Conservation (phyloP, 2,329 filamentous ascomycete genomes). For the Lithohypha guttulata region DNA sequence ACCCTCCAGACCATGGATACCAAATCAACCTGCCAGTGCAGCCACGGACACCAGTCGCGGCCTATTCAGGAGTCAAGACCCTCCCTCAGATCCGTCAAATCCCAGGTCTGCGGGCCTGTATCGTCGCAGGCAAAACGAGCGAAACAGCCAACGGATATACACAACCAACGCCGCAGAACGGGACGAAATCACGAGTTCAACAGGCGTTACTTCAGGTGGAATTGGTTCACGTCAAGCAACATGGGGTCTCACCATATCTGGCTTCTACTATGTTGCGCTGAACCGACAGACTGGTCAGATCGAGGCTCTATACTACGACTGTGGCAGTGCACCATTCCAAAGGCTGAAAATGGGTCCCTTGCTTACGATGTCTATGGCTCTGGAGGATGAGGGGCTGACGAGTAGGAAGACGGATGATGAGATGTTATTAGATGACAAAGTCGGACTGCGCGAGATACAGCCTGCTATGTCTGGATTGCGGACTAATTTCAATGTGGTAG, state of each 20-base stretch:
- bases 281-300: conserved; percentile 36
- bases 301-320: conserved; percentile 41
- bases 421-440: no score
- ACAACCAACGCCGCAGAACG: conserved; percentile 7
- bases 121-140: not conserved
- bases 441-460: no score
- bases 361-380: not conserved
- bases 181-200: no score
- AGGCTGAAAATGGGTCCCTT: conserved; percentile 33
- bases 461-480: conserved; percentile 2
- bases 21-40: not conserved
- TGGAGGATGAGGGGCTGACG: not conserved
- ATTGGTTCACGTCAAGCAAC: conserved; percentile 13
- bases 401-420: not conserved
- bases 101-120: not conserved
- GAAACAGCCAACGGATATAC: conserved; percentile 1
- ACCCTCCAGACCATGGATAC: conserved; percentile 2
- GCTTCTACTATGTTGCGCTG: conserved; percentile 41
- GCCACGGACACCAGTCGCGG: no score
- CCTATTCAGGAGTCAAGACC: no score
- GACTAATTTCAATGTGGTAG: conserved; percentile 8
- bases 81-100: no score
- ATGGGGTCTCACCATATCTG: conserved; percentile 39
- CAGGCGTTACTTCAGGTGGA: not conserved
- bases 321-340: conserved; percentile 40